Conservation (phyloP, 495 filamentous ascomycete species). For the Tuber calosporum region DNA sequence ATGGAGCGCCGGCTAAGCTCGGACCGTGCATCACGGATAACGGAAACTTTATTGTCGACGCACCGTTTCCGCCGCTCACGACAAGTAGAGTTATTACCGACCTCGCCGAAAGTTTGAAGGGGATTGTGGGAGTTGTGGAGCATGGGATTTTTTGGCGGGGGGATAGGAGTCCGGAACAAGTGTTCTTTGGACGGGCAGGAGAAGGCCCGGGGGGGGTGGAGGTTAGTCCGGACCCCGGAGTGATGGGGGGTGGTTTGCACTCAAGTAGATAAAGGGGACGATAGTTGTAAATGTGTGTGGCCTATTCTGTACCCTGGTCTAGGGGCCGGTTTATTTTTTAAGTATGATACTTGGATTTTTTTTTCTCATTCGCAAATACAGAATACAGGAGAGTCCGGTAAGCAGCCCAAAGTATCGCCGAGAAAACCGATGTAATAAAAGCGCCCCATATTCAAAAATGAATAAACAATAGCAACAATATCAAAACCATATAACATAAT, state of each 20-base stretch:
- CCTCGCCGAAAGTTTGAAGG: constrained; percentile 62
- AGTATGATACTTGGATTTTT: too few species aligned
- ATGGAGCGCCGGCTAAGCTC: constrained; percentile 58
- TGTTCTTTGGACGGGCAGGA: constrained; percentile 82
- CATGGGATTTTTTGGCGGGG: constrained; percentile 76
- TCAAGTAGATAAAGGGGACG: neutral
- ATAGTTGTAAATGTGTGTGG: neutral
- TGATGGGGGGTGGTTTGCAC: neutral
- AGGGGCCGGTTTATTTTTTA: neutral
- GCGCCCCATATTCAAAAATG: too few species aligned
- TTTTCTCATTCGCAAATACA: too few species aligned
- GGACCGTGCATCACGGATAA: constrained; percentile 84
- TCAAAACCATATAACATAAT: too few species aligned
- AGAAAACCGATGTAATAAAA: too few species aligned
- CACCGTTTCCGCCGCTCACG: constrained; percentile 62
- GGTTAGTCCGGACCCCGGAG: neutral
- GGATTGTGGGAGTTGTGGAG: constrained; percentile 79
- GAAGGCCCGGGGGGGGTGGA: constrained; percentile 43
- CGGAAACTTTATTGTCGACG: constrained; percentile 82
- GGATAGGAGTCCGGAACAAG: constrained; percentile 80
- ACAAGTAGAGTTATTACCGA: constrained; percentile 57
- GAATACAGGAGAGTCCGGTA: too few species aligned
- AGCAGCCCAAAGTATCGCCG: too few species aligned
- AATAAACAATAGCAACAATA: too few species aligned
- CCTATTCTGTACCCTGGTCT: neutral